phyloP scores from a whole-genome alignment of 164 flowering plant genomes.

The Umbilicus rupestris region DNA sequence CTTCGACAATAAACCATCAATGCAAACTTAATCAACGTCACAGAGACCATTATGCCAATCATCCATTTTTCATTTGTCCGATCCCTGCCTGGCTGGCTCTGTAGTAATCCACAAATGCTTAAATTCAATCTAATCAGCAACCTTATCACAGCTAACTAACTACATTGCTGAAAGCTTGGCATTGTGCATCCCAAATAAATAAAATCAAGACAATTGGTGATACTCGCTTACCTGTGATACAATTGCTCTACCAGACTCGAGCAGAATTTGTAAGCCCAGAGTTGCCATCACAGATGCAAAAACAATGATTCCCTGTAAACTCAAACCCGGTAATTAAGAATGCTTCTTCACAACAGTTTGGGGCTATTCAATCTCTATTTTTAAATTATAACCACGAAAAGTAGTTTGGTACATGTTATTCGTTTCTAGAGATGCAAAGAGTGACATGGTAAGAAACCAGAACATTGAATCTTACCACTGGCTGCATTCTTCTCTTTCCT shows the following conservation, averaged over 20 bases:
- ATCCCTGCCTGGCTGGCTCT: slow-evolving; percentile 31
- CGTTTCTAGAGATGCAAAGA: not conserved
- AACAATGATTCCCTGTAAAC: slow-evolving; percentile 60
- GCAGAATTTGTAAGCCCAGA: slow-evolving; percentile 57
- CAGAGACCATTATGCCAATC: slow-evolving; percentile 74
- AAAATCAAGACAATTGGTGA: not conserved
- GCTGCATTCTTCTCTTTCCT: slow-evolving; percentile 84
- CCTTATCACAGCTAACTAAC: not conserved
- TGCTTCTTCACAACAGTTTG: too few species aligned
- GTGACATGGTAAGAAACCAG: not conserved
- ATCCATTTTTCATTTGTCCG: slow-evolving; percentile 52
- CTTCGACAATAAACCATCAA: slow-evolving; percentile 63
- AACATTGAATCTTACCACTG: slow-evolving; percentile 43
- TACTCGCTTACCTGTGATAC: slow-evolving; percentile 29
- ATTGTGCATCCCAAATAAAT: not conserved
- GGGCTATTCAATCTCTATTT: not conserved
- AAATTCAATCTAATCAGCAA: not conserved
- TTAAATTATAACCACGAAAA: not conserved
- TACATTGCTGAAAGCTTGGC: not conserved
- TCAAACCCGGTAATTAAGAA: not conserved
- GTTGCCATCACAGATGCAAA: slow-evolving; percentile 86
- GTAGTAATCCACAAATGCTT: slow-evolving; percentile 7
- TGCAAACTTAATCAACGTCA: slow-evolving; percentile 50
- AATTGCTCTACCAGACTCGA: slow-evolving; percentile 48
- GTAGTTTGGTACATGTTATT: not conserved